phyloP scores from a whole-genome alignment of 768 basidiomycete genomes.

The Hirschioporus abietinus region DNA sequence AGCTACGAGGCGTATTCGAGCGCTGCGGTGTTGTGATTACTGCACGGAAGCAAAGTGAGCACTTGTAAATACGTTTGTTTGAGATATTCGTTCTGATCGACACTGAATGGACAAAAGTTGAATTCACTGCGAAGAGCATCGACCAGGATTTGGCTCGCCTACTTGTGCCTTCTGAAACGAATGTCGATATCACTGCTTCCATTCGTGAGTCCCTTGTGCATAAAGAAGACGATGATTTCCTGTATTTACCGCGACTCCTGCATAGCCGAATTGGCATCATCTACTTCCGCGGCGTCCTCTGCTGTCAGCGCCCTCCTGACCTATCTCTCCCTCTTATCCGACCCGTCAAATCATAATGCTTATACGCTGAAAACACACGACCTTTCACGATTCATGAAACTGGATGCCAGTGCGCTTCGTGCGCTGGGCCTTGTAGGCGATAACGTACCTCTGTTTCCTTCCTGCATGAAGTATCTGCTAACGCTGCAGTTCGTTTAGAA shows the following conservation, averaged over 20 bases:
- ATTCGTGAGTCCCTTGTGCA: constrained; percentile 41
- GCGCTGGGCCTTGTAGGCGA: constrained; percentile 67
- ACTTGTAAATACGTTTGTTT: not conserved
- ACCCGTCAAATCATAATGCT: constrained; percentile 71
- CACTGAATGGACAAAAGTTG: constrained; percentile 43
- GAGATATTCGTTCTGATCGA: not conserved
- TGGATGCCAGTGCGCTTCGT: constrained; percentile 90
- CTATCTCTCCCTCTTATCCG: constrained; percentile 76
- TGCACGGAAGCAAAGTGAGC: constrained; percentile 79
- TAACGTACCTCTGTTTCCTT: constrained; percentile 28
- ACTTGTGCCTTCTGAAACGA: constrained; percentile 41
- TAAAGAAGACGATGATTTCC: not conserved
- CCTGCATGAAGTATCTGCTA: not conserved
- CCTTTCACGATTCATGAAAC: constrained; percentile 88
- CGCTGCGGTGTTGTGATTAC: constrained; percentile 89
- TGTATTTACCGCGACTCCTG: not conserved
- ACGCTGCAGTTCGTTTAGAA: constrained; percentile 30
- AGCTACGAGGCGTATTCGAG: constrained; percentile 81
- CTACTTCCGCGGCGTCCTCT: constrained; percentile 67
- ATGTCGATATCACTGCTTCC: constrained; percentile 41
- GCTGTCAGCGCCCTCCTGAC: constrained; percentile 76
- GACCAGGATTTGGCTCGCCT: constrained; percentile 75
- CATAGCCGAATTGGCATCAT: constrained; percentile 60
- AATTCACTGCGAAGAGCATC: constrained; percentile 77
- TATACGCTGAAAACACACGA: constrained; percentile 86